A percentile compares a stretch with the other conserved stretches of the same genome.
Conservation (phyloP, 768 basidiomycete species). For the Russula compacta region DNA sequence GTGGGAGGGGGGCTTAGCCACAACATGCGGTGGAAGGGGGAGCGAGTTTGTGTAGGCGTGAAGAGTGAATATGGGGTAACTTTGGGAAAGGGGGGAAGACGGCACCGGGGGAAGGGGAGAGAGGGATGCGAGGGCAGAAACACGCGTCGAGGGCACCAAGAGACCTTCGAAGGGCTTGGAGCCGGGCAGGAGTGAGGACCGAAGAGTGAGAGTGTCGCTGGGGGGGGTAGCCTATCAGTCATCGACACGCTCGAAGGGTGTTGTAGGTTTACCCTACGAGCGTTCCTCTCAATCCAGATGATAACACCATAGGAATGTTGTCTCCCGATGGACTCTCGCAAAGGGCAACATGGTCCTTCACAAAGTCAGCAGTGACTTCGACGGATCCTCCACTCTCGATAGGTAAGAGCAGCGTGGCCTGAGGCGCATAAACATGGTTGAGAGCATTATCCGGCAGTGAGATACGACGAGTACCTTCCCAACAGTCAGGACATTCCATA, state of each 20-base stretch:
- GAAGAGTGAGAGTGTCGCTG: constrained; percentile 34
- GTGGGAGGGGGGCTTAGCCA: constrained; percentile 25
- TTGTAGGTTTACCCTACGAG: constrained; percentile 44
- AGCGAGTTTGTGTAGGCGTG: constrained; percentile 31
- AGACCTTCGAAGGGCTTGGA: constrained; percentile 37
- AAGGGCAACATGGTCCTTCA: constrained; percentile 76
- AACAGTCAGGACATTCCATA: constrained; percentile 53
- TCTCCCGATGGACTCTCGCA: constrained; percentile 42
- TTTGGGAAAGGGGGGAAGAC: constrained; percentile 27
- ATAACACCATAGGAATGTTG: constrained; percentile 52
- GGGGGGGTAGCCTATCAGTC: constrained; percentile 4
- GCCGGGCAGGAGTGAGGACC: constrained; percentile 35
- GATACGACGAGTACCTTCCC: constrained; percentile 46
- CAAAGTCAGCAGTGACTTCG: constrained; percentile 59
- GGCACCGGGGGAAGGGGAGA: constrained; percentile 41
- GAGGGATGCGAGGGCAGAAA: constrained; percentile 34
- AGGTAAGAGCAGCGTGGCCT: constrained; percentile 81
- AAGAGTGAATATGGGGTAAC: constrained; percentile 42
- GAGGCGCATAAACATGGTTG: neutral
- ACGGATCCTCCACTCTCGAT: constrained; percentile 45
- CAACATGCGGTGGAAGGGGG: constrained; percentile 27
- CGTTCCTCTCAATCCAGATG: constrained; percentile 76
- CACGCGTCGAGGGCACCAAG: constrained; percentile 28
- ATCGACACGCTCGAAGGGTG: neutral
- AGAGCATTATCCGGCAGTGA: neutral